phyloP scores from a whole-genome alignment of 2,329 filamentous ascomycete genomes.

The Hypoxylon sp. region DNA sequence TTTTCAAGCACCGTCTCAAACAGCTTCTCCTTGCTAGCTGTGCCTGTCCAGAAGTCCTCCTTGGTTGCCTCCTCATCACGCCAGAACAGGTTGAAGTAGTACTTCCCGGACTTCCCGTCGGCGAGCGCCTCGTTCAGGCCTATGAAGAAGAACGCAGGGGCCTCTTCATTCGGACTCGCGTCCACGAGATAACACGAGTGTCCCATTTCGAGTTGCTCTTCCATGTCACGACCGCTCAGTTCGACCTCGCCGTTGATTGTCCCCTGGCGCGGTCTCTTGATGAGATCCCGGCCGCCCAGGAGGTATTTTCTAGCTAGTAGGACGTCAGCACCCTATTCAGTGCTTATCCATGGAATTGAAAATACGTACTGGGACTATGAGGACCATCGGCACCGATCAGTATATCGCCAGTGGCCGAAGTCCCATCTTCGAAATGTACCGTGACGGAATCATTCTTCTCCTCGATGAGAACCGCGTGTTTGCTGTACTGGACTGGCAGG shows the following conservation, averaged over 20 bases:
- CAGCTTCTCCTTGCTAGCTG: slow-evolving; percentile 65
- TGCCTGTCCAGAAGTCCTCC: slow-evolving; percentile 84
- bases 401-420: slow-evolving; percentile 60
- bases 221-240: slow-evolving; percentile 50
- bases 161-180: slow-evolving; percentile 38
- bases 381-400: slow-evolving; percentile 65
- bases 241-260: slow-evolving; percentile 51
- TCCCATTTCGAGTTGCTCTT: slow-evolving; percentile 53
- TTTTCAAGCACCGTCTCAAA: slow-evolving; percentile 60
- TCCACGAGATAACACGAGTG: slow-evolving; percentile 53
- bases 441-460: slow-evolving; percentile 56
- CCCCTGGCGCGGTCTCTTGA: slow-evolving; percentile 50
- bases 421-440: slow-evolving; percentile 62
- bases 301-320: slow-evolving; percentile 53
- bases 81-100: slow-evolving; percentile 48
- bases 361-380: slow-evolving; percentile 56
- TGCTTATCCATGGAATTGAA: slow-evolving; percentile 42
- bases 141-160: slow-evolving; percentile 45
- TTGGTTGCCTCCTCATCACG: slow-evolving; percentile 43
- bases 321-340: slow-evolving; percentile 17
- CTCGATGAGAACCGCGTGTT: slow-evolving; percentile 55
- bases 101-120: slow-evolving; percentile 46
- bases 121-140: slow-evolving; percentile 44
- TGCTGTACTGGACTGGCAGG: slow-evolving; percentile 59
- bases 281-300: slow-evolving; percentile 49